Evolutionary conservation across 139 green algal genomes (phyloP), one percentile per base, ranked within the genome.

Genomic region (Ulvella scutata): DNA sequence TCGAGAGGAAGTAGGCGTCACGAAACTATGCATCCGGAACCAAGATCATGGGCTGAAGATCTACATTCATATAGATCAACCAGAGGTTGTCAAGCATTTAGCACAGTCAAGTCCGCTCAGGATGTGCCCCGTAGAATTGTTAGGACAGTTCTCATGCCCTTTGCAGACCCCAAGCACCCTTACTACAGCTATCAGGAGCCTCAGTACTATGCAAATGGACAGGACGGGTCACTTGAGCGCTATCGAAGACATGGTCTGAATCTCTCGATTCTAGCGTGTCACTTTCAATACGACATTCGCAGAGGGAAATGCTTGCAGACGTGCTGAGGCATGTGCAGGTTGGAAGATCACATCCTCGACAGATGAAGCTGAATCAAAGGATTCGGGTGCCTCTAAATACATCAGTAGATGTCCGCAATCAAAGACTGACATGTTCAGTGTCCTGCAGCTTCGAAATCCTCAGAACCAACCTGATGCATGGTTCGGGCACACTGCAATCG

Each of bases 401-500:
- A 29, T 0, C 9, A 10, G 6, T 6, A 13, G 4, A 34, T n/a
- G n/a, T 1, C 2, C 51, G 33, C 9, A 6, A 34, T 67, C 51
- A 9, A 67, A 67, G 33, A 67, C 33, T 67, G 51, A 67, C 51
- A 67, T 77, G 38, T 77, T 77, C 73, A 59, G 73, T 17, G 37
- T 77, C 21, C 21, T 77, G 73, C 73, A 77, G 21, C 31, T 51
- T 38, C 9, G 38, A n/a, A 59, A 77, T 29, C 51, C 51, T 21
- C 38, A 76, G n/a, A 43, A n/a, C 39, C 6, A 77, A 26, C 37
- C 73, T 51, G 82, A 86, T 39, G 35, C 36, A 28, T 86, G 82
- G 82, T 78, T 84, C 3, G 82, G 82, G 21, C 35, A 84, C 61
- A 3, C 38, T 21, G 76, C 78, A 9, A 83, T 83, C 17, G 76